Evolutionary conservation across 768 basidiomycete genomes (phyloP).

Genomic region (Collybiopsis confluens): DNA sequence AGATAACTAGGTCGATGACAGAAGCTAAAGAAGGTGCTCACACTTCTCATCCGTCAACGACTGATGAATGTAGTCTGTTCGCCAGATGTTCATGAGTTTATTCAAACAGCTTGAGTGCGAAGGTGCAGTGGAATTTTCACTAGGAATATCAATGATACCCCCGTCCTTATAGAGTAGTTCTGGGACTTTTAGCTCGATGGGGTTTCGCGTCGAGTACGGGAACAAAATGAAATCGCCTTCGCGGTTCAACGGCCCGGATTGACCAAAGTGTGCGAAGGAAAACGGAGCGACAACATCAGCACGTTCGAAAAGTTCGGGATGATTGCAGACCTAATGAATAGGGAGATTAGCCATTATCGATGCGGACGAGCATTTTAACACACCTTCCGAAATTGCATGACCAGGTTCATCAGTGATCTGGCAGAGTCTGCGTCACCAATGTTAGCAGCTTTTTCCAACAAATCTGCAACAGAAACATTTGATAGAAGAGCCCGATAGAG

Average conservation of each 20-base stretch:
- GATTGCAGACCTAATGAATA: conserved; percentile 80
- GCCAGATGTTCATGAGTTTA: conserved; percentile 88
- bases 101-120: conserved; percentile 52
- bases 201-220: conserved; percentile 85
- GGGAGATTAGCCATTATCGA: conserved; percentile 1
- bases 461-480: conserved; percentile 92
- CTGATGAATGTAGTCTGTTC: conserved; percentile 69
- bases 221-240: conserved; percentile 83
- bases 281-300: conserved; percentile 94
- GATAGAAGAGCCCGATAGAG: conserved; percentile 88
- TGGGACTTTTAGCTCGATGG: conserved; percentile 78
- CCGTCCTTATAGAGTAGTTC: conserved; percentile 74
- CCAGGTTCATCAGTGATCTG: conserved; percentile 95
- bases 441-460: conserved; percentile 89
- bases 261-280: conserved; percentile 81
- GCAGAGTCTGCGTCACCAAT: conserved; percentile 89
- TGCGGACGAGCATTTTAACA: conserved; percentile 8
- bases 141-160: conserved; percentile 64
- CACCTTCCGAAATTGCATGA: conserved; percentile 99
- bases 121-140: conserved; percentile 41
- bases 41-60: conserved; percentile 57
- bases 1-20: neutral
- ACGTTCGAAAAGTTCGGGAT: conserved; percentile 96
- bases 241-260: conserved; percentile 75
- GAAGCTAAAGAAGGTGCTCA: neutral